phyloP scores from a whole-genome alignment of 2,329 filamentous ascomycete species.

The Neurospora crassa region DNA sequence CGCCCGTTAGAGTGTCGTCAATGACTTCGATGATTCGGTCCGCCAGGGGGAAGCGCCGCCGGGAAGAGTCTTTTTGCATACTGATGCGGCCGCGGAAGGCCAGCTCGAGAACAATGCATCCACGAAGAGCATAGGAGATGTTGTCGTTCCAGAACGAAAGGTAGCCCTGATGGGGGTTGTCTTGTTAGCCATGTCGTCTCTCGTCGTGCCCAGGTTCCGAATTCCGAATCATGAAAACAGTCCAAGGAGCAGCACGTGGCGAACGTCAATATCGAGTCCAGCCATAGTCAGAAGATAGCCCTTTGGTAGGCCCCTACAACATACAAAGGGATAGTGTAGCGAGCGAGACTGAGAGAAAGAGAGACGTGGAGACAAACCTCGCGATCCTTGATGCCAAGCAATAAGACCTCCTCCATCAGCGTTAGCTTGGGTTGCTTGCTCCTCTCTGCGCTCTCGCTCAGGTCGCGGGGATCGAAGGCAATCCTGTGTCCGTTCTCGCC shows the following conservation, averaged over 20 bases:
- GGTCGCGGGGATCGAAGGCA: conserved; percentile 92
- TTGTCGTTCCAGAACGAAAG: conserved; percentile 99
- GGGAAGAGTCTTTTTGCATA: conserved; percentile 94
- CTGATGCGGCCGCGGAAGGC: conserved; percentile 92
- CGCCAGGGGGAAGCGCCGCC: conserved; percentile 83
- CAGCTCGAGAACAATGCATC: conserved; percentile 96
- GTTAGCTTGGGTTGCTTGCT: conserved; percentile 98
- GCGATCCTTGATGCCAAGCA: conserved; percentile 96
- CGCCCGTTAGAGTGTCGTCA: conserved; percentile 91
- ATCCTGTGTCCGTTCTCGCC: conserved; percentile 98
- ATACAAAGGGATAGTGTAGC: background rate
- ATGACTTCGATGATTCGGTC: conserved; percentile 95
- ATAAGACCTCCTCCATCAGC: conserved; percentile 94
- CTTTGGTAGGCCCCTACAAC: background rate
- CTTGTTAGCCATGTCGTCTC: background rate
- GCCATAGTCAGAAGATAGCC: background rate
- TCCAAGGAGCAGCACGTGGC: background rate
- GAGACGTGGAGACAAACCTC: conserved; percentile 49
- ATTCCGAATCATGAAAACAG: conserved; percentile 7
- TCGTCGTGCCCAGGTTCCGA: conserved; percentile 4
- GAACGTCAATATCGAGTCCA: background rate
- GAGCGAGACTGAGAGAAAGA: conserved; percentile 3
- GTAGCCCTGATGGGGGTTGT: conserved; percentile 58
- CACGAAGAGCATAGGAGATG: conserved; percentile 93
- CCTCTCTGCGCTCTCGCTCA: conserved; percentile 91